Evolutionary conservation across 2,329 filamentous ascomycete genomes (phyloP), one percentile per base, ranked within the genome.

Genomic region (Apiospora phragmitis): DNA sequence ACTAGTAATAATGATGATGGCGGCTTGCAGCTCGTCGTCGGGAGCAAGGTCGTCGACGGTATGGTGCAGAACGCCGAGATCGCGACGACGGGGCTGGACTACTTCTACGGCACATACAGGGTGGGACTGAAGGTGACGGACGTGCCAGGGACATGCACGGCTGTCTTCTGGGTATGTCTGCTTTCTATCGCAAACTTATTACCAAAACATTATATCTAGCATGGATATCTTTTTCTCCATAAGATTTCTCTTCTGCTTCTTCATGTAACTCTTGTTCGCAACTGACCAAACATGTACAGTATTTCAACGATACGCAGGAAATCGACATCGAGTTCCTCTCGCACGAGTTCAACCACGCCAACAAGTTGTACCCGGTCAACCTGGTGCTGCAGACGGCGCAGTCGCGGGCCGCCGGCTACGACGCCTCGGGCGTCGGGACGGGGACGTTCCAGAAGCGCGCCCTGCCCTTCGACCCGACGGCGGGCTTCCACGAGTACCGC

Each of bases 321-420:
- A 94, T 95, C 75, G 93, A 95, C 78, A 90, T 95, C 81, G 93
- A 95, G 74, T 93, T 94, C 77, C 85, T 95, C 2, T 93, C 92
- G 1, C 84, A 84, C 29, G 85, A 94, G 73, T 93, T 91, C 78
- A 84, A 88, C 71, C 74, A 77, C 1, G 76, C 77, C 66, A 85
- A 86, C 69, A 79, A 82, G 35, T 84, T 84, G 42, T 91, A 86
- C 73, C 87, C 89, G 0, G 84, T 94, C 68, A 93, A 94, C 77
- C 87, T 95, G 1, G 92, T 94, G n/a, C 83, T 94, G 8, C 93
- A 95, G 77, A 92, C 92, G 1, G 85, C 85, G 7, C 81, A 87
- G 42, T 90, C 92, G 0, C 85, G 85, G 2, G 77, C 83, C 16
- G 83, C 85, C 6, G 91, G 91, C 35, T 93, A 87, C 79, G 87